phyloP scores from a whole-genome alignment of 306 rosid species.

The Mucuna pruriens region DNA sequence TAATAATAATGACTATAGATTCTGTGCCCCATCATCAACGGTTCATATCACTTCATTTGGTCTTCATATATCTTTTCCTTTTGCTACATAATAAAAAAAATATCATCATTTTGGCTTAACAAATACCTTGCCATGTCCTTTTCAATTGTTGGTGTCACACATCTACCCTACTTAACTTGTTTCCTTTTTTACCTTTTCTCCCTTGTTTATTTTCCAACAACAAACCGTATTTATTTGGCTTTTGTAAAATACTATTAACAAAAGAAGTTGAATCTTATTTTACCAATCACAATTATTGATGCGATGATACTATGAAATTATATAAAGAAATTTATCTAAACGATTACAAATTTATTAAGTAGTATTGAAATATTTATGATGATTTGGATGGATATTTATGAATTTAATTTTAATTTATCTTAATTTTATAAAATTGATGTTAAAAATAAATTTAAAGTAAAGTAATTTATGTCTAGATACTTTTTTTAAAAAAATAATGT shows the following conservation, averaged over 20 bases:
- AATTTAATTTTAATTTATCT: not conserved
- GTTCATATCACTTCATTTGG: not conserved
- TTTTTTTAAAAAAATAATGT: not conserved
- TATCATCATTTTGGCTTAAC: constrained; percentile 6
- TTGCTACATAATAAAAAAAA: not conserved
- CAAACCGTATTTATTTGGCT: not conserved
- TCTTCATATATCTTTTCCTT: not conserved
- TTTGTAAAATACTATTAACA: not conserved
- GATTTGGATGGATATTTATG: not conserved
- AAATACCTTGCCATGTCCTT: constrained; percentile 34
- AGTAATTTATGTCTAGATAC: not conserved
- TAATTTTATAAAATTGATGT: not conserved
- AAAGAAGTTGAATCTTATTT: not conserved
- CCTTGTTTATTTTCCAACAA: not conserved
- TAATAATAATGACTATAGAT: not conserved
- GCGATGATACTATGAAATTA: not conserved
- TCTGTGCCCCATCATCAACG: not conserved
- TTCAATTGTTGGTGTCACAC: constrained; percentile 29
- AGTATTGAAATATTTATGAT: not conserved
- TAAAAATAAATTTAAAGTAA: not conserved
- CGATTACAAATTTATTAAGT: not conserved
- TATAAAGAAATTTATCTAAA: not conserved
- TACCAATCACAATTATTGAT: not conserved
- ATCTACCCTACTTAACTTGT: constrained; percentile 7
- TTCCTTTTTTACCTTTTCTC: constrained; percentile 25